phyloP scores from a whole-genome alignment of 352 stramenopile species.

The Lagenidium sp. region DNA sequence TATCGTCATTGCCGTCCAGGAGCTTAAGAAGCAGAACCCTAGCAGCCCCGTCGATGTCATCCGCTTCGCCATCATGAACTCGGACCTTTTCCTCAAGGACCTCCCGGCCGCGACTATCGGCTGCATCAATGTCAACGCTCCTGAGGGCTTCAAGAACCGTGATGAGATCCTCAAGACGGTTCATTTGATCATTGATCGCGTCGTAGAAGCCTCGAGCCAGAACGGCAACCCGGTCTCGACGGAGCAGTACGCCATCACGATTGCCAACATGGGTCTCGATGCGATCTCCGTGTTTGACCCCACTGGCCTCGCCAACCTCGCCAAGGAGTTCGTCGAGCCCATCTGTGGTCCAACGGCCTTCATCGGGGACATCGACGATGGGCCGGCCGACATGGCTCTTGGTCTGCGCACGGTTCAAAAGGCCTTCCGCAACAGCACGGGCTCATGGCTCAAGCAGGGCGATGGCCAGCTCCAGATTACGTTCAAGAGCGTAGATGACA shows the following conservation, averaged over 20 bases:
- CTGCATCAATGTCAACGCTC: background rate
- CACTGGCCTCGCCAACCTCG: slow-evolving; percentile 17
- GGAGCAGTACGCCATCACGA: slow-evolving; percentile 19
- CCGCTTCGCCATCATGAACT: slow-evolving; percentile 9
- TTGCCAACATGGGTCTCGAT: slow-evolving; percentile 21
- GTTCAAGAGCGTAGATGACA: too few relatives aligned
- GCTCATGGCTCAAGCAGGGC: slow-evolving; percentile 24
- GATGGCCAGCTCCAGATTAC: slow-evolving; percentile 25
- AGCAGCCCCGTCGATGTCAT: slow-evolving; percentile 2
- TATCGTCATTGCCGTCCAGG: background rate
- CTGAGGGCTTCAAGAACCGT: slow-evolving; percentile 9
- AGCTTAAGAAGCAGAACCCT: background rate
- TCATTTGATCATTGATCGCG: slow-evolving; percentile 23
- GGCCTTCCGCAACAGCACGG: slow-evolving; percentile 26
- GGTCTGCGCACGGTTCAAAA: slow-evolving; percentile 19
- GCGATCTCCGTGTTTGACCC: slow-evolving; percentile 32
- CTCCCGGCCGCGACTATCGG: slow-evolving; percentile 1
- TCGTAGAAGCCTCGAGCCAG: slow-evolving; percentile 22
- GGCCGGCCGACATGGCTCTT: slow-evolving; percentile 22
- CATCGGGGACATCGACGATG: slow-evolving; percentile 32
- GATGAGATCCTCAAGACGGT: slow-evolving; percentile 24
- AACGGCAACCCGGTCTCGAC: slow-evolving; percentile 19
- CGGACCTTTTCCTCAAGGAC: slow-evolving; percentile 2
- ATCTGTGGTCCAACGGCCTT: slow-evolving; percentile 31
- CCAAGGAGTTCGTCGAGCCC: slow-evolving; percentile 32